phyloP scores from a whole-genome alignment of 2,329 filamentous ascomycete species.

The Colletotrichum navitas region DNA sequence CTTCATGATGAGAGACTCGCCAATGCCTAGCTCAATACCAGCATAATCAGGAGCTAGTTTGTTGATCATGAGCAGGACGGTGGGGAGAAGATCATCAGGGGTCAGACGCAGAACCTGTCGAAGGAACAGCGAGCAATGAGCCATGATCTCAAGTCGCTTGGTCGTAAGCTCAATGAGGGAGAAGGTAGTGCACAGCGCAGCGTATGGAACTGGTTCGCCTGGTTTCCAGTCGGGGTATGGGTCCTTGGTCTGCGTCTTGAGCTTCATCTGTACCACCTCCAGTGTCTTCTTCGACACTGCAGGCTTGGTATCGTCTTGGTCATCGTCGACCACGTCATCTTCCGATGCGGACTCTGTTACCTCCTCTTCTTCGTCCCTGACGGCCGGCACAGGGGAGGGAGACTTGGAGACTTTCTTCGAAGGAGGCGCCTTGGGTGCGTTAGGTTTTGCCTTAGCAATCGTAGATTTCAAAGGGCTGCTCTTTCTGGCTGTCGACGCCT shows the following conservation, averaged over 20 bases:
- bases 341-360: constrained; percentile 57
- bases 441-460: constrained; percentile 32
- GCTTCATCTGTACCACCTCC: constrained; percentile 82
- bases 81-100: constrained; percentile 87
- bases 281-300: constrained; percentile 80
- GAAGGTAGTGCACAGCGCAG: constrained; percentile 93
- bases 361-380: constrained; percentile 47
- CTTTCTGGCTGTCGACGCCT: constrained; percentile 17
- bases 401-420: constrained; percentile 21
- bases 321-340: constrained; percentile 63
- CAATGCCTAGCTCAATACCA: constrained; percentile 97
- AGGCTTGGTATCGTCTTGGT: constrained; percentile 73
- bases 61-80: constrained; percentile 95
- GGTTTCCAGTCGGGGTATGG: constrained; percentile 96
- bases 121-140: constrained; percentile 90
- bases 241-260: constrained; percentile 77
- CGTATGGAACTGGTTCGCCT: constrained; percentile 91
- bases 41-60: constrained; percentile 97
- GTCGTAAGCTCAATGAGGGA: constrained; percentile 95
- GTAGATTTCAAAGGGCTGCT: constrained; percentile 35
- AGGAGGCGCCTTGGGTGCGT: constrained; percentile 45
- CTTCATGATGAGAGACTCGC: constrained; percentile 98
- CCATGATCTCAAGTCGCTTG: constrained; percentile 88
- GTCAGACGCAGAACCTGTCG: constrained; percentile 94
- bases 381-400: constrained; percentile 44